These are phyloP conservation scores for Trichoderma afroharzianum DNA, from an alignment of 2,329 filamentous ascomycete genomes.

Conservation along the genomic window DNA sequence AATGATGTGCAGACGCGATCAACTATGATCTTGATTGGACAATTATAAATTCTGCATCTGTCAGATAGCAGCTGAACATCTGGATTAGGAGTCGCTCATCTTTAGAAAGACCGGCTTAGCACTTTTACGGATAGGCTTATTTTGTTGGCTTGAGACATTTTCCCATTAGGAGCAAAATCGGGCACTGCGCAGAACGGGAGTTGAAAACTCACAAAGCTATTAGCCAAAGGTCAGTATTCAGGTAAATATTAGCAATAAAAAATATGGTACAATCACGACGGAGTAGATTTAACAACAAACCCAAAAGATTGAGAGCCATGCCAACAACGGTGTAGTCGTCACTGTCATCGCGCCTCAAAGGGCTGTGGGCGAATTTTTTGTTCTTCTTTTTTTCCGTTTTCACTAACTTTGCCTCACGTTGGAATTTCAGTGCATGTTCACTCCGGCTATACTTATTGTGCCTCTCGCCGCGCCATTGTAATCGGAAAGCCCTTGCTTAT, in stretches of 20 bases:
- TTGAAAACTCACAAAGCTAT: not conserved
- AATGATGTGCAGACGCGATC: not conserved
- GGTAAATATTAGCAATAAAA: not conserved
- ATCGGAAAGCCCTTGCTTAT: too few relatives aligned
- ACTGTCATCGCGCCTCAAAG: not conserved
- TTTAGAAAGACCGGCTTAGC: not conserved
- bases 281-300: not conserved
- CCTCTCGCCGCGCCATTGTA: too few relatives aligned
- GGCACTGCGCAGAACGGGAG: not conserved
- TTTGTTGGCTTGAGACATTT: not conserved
- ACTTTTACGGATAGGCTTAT: not conserved
- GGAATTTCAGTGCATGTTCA: too few relatives aligned
- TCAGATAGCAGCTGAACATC: not conserved
- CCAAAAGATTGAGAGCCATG: not conserved
- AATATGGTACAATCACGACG: not conserved
- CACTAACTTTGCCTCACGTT: too few relatives aligned
- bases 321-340: not conserved
- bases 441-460: too few relatives aligned
- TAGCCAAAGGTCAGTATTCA: not conserved
- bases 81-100: not conserved
- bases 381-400: too few relatives aligned
- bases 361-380: not conserved
- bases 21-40: not conserved
- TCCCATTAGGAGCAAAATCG: not conserved
- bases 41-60: not conserved